Percentiles rank a stretch among this genome's conserved stretches.
Conservation (phyloP, 352 stramenopile species). For the Thalassiosira oceanica region DNA sequence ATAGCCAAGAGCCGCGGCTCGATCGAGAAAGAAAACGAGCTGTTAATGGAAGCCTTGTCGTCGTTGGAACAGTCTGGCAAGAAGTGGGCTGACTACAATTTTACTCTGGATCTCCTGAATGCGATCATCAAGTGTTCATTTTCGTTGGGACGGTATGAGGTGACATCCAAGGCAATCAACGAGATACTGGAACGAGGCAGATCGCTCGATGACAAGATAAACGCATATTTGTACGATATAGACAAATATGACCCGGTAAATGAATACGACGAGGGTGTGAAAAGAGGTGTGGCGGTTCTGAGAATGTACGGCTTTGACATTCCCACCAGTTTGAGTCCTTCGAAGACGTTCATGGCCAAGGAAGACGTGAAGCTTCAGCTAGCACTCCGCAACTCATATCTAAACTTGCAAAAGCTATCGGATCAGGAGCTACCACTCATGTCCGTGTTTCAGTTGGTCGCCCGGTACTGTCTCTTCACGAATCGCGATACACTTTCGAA, state of each 20-base stretch:
- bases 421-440: neutral
- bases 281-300: conserved; percentile 17
- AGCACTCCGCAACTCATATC: conserved; percentile 12
- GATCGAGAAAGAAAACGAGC: conserved; percentile 16
- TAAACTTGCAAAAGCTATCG: conserved; percentile 9
- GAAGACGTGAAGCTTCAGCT: conserved; percentile 31
- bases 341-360: conserved; percentile 15
- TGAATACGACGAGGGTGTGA: conserved; percentile 6
- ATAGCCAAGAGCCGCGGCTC: conserved; percentile 12
- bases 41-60: conserved; percentile 9
- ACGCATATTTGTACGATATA: conserved; percentile 10
- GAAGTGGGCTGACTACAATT: neutral
- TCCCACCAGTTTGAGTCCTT: neutral
- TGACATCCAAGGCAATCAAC: neutral
- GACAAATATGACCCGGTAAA: neutral
- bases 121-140: conserved; percentile 7
- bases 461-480: neutral
- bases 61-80: conserved; percentile 3
- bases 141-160: conserved; percentile 5
- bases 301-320: conserved; percentile 25
- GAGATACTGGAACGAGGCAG: conserved; percentile 7
- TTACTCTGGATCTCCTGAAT: conserved; percentile 12
- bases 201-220: conserved; percentile 11
- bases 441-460: neutral
- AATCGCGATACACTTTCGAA: neutral